Base-by-base conservation (phyloP, 2,329 filamentous ascomycete species). In the Trematosphaeria pertusa region DNA sequence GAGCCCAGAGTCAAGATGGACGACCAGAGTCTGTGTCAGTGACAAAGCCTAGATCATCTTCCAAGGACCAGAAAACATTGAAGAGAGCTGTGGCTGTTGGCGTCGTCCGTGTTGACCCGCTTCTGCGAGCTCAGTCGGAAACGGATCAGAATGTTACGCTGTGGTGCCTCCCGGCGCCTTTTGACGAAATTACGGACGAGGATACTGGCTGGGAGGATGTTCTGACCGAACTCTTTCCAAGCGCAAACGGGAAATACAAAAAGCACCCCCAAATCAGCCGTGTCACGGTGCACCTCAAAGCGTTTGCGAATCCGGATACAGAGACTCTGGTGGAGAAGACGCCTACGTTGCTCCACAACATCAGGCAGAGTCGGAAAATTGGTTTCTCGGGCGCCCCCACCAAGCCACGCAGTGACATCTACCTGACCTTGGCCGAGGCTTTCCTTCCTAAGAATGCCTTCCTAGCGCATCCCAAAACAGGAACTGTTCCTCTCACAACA, bases 381-480 rank as follows among this genome's bases (percentile, higher is more conserved):
- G 94, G 92, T 2, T 97, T 99, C 69, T 90, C 93, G 3, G 92
- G 92, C 10, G 92, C 92, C 1, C 93, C 94, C 0, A 91, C 88
- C 0, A 92, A 91, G 67, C 81, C 88, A 12, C 82, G 95, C 61
- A 97, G 91, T 9, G 95, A 99, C 69, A 97, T 99, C 39, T 99
- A 99, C 67, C 73, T 99, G 34, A 97, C 91, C 0, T 73, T 99
- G 37, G 85, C 86, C 47, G 86, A 91, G 54, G 89, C 91, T 0
- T 80, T 86, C n/a, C 77, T 99, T 18, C 86, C 87, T 14, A 85
- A 86, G 46, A 81, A 84, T 54, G 81, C 82, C 9, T 76, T 82
- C 31, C 72, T 87, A 17, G 82, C 84, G 7, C 86, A 88, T 62
- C 84, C 85, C 0, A 90, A 96, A 61, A 86, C 88, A 24, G 91